phyloP scores from a whole-genome alignment of 768 basidiomycete species.

The Cyathus striatus region DNA sequence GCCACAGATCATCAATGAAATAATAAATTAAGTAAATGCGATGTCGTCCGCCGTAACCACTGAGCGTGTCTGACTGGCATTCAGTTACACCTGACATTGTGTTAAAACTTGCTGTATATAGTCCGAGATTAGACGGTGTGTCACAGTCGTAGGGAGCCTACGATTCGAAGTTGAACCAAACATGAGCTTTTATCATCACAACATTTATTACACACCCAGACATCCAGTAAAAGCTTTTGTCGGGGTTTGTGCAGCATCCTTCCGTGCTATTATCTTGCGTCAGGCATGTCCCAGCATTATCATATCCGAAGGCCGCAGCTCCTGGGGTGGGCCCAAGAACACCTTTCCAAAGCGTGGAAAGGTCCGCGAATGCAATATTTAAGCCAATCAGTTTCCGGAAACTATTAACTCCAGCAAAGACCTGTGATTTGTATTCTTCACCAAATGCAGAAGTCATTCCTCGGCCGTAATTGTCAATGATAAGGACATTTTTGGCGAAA shows the following conservation, averaged over 20 bases:
- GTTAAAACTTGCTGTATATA: constrained; percentile 12
- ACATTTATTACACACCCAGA: constrained; percentile 10
- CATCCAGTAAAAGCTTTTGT: constrained; percentile 15
- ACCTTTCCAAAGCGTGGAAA: constrained; percentile 42
- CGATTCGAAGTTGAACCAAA: background rate
- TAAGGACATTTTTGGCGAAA: constrained; percentile 41
- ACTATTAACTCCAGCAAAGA: constrained; percentile 36
- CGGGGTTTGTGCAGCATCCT: constrained; percentile 12
- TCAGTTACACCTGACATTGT: constrained; percentile 5
- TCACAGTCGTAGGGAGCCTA: constrained; percentile 11
- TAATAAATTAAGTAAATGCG: too few species aligned
- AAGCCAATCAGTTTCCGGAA: constrained; percentile 17
- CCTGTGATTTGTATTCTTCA: constrained; percentile 36
- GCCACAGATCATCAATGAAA: too few species aligned
- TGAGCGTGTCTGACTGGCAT: too few species aligned
- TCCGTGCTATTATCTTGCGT: constrained; percentile 7
- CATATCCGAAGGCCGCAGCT: constrained; percentile 17
- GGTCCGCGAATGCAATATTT: constrained; percentile 42
- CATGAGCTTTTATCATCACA: background rate
- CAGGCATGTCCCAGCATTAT: constrained; percentile 10
- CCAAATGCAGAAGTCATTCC: constrained; percentile 34
- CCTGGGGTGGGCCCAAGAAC: constrained; percentile 36
- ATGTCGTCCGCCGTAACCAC: too few species aligned
- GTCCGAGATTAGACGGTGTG: constrained; percentile 12
- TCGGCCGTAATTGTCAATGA: constrained; percentile 49